Base-by-base conservation (phyloP, 768 basidiomycete genomes). In the Boletellus ananas region DNA sequence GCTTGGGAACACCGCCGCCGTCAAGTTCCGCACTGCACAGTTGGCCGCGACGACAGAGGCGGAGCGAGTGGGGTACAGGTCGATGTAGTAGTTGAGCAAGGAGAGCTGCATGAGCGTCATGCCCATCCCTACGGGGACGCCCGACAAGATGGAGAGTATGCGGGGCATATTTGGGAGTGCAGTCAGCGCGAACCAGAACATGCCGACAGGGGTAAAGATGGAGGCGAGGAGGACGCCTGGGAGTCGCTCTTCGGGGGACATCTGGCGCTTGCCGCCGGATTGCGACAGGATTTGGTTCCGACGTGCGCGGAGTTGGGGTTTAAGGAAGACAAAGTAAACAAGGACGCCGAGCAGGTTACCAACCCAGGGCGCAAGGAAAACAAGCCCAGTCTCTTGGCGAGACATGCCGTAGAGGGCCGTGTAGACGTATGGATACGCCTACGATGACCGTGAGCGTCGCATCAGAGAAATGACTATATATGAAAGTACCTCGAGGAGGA, bases 21-120 rank as follows among this genome's bases (percentile, higher is more conserved):
- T 20, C 2, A 61, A 1, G 34, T 66, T 62, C 20, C 64, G 54
- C 21, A 64, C 50, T 3, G 59, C 58, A 13, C 58, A 61, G 34
- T 65, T 62, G 39, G 63, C 64, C 3, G 64, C 59, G n/a, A 65
- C 51, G 33, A 63, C 64, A 5, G 64, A 65, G 6, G 64, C 64
- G 0, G 64, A 66, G 20, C 56, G 61, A n/a, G 61, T 57, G 14
- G 64, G 64, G 36, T 65, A 65, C 8, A 65, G 63, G 35, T 65
- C 64, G 36, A 65, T 61, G 54, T 65, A 65, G 40, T 65, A 65
- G 34, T 65, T 65, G 49, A 61, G 46, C 38, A 65, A 23, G 8
- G 59, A 63, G 21, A 65, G 57, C 38, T 65, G 64, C 23, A 65
- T 42, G 3, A 63, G 48, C 29, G 64, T 65, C 63, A 65, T 63